These are phyloP conservation scores for Vitrella brassicaformis DNA, from an alignment of 73 alveolate species.

Conservation along the genomic window DNA sequence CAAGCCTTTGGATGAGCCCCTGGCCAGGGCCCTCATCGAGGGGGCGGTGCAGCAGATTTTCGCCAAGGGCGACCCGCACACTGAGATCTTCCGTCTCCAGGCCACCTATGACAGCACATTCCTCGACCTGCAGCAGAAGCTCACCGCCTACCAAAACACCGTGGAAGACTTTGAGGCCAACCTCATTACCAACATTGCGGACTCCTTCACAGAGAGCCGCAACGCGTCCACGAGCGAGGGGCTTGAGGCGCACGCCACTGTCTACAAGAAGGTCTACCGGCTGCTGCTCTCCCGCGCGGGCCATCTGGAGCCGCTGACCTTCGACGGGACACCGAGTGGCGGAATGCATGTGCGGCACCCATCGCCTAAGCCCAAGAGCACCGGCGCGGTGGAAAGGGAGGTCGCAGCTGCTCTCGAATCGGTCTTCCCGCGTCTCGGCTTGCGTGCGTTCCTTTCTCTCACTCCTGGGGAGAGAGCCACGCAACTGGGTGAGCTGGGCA, in stretches of 20 bases:
- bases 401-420: slow-evolving; percentile 93
- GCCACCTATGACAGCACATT: neutral
- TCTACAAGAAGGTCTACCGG: slow-evolving; percentile 68
- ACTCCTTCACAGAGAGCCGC: neutral
- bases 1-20: slow-evolving; percentile 56
- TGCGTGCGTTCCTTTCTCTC: slow-evolving; percentile 92
- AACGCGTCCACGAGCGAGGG: slow-evolving; percentile 51
- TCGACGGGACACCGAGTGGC: neutral
- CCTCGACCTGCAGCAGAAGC: neutral
- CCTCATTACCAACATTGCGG: neutral
- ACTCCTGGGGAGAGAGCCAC: slow-evolving; percentile 92
- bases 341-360: neutral
- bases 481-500: slow-evolving; percentile 84
- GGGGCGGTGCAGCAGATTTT: slow-evolving; percentile 40
- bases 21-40: slow-evolving; percentile 58
- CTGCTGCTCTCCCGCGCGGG: slow-evolving; percentile 65
- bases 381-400: slow-evolving; percentile 76
- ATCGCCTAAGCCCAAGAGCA: neutral
- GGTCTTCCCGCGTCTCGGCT: slow-evolving; percentile 94
- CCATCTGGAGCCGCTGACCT: no score
- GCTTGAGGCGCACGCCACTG: slow-evolving; percentile 73
- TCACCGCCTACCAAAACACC: no score
- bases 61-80: neutral
- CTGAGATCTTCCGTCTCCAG: neutral
- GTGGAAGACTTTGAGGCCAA: neutral